A percentile compares a stretch with the other conserved stretches of the same genome.
Conservation (phyloP, 1,139 yeast species). For the Geotrichum siamense region DNA sequence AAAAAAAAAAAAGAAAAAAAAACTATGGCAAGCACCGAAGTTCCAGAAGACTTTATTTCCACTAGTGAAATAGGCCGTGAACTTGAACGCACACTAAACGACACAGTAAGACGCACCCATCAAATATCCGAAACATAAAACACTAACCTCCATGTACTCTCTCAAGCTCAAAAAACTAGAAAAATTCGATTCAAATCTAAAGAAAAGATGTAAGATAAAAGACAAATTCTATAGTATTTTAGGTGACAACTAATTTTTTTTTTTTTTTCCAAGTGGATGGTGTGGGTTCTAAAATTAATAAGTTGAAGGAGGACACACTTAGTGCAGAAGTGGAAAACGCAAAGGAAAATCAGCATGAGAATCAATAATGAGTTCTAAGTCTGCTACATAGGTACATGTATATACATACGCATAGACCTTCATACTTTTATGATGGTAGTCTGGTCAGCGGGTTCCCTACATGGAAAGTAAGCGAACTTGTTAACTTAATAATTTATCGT, state of each 20-base stretch:
- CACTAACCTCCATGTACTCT: neutral
- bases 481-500: no score
- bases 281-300: conserved; percentile 8
- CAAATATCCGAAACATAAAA: no score
- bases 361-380: no score
- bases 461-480: no score
- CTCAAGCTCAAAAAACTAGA: conserved; percentile 11
- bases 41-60: conserved; percentile 13
- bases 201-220: conserved; percentile 9
- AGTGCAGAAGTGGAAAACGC: no score
- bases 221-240: neutral
- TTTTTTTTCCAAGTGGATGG: conserved; percentile 6
- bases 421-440: no score
- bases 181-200: conserved; percentile 12
- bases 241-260: neutral
- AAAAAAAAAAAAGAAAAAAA: no score
- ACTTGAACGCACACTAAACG: conserved; percentile 12
- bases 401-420: no score
- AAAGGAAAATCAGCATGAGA: no score
- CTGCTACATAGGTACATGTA: no score
- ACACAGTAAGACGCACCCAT: conserved; percentile 6
- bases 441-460: no score
- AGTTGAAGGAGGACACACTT: conserved; percentile 4
- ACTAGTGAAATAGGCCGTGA: conserved; percentile 16
- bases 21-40: conserved; percentile 1